These are phyloP conservation scores for Mycena venus DNA, from an alignment of 768 basidiomycete species.

Conservation along the genomic window DNA sequence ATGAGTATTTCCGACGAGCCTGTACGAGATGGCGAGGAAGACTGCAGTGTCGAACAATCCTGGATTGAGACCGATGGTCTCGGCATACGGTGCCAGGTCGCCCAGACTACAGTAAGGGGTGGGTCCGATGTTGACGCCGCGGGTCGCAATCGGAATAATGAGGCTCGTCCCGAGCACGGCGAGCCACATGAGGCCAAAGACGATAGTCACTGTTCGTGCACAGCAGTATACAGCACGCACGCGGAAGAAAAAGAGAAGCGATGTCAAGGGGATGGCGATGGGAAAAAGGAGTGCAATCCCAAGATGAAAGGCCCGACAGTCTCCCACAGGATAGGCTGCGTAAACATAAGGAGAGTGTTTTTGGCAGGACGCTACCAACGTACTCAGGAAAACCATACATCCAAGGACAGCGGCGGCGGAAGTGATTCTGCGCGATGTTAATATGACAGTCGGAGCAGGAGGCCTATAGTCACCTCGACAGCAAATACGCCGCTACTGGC, in stretches of 20 bases:
- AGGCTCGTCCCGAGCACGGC: background rate
- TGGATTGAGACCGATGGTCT: background rate
- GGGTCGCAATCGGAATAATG: background rate
- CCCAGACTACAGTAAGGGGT: background rate
- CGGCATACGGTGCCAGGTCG: background rate
- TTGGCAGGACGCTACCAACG: background rate
- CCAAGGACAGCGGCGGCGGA: background rate
- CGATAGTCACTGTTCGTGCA: background rate
- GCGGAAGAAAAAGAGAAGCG: constrained; percentile 15
- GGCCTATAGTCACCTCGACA: background rate
- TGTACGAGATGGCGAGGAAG: constrained; percentile 7
- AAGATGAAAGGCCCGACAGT: background rate
- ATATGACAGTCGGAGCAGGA: background rate
- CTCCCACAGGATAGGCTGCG: background rate
- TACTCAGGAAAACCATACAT: background rate
- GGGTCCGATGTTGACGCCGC: background rate
- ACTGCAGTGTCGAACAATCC: constrained; percentile 6
- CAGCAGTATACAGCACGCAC: background rate
- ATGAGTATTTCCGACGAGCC: background rate
- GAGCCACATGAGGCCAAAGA: background rate
- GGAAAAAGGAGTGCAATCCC: background rate
- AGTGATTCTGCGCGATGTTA: background rate
- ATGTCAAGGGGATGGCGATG: background rate
- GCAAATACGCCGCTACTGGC: background rate
- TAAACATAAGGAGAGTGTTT: too few relatives aligned